A percentile compares a stretch with the other conserved stretches of the same genome.
phyloP scores from a whole-genome alignment of 768 basidiomycete species.

The Phlebiopsis gigantea region DNA sequence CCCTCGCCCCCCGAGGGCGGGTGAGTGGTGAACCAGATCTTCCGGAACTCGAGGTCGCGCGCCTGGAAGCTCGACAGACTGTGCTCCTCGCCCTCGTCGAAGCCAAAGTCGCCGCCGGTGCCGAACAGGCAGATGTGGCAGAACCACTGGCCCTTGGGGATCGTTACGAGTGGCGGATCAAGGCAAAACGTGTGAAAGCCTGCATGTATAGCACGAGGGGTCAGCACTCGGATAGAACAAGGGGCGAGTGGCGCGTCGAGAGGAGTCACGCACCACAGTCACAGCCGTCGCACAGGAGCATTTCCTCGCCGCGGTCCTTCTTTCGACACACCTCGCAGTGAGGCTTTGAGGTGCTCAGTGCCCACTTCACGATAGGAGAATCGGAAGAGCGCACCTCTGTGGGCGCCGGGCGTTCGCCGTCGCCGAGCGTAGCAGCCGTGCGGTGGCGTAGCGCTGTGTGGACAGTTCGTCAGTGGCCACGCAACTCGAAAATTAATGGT shows the following conservation, averaged over 20 bases:
- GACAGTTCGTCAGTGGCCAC: background rate
- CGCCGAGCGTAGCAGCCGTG: background rate
- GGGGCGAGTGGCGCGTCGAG: background rate
- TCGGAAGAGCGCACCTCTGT: slow-evolving; percentile 13
- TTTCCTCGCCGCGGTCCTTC: slow-evolving; percentile 84
- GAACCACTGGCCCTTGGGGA: slow-evolving; percentile 95
- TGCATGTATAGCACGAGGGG: slow-evolving; percentile 30
- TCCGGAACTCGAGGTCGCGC: slow-evolving; percentile 84
- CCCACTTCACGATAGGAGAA: slow-evolving; percentile 4
- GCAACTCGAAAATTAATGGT: slow-evolving; percentile 13
- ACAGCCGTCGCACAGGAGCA: slow-evolving; percentile 88
- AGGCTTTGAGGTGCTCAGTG: slow-evolving; percentile 38
- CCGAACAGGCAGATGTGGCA: slow-evolving; percentile 88
- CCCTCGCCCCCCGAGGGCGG: slow-evolving; percentile 38
- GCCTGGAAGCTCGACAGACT: slow-evolving; percentile 87
- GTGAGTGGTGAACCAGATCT: slow-evolving; percentile 83
- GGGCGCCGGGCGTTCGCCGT: slow-evolving; percentile 9
- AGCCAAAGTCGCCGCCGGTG: slow-evolving; percentile 94
- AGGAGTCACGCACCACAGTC: slow-evolving; percentile 54
- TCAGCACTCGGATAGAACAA: background rate
- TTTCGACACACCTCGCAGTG: slow-evolving; percentile 92
- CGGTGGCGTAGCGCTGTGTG: background rate
- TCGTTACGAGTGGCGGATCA: slow-evolving; percentile 77
- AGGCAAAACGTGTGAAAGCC: slow-evolving; percentile 98
- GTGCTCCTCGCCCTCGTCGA: slow-evolving; percentile 97